These are phyloP conservation scores for Phytopythium boreale DNA, from an alignment of 352 stramenopile species.

Conservation along the genomic window DNA sequence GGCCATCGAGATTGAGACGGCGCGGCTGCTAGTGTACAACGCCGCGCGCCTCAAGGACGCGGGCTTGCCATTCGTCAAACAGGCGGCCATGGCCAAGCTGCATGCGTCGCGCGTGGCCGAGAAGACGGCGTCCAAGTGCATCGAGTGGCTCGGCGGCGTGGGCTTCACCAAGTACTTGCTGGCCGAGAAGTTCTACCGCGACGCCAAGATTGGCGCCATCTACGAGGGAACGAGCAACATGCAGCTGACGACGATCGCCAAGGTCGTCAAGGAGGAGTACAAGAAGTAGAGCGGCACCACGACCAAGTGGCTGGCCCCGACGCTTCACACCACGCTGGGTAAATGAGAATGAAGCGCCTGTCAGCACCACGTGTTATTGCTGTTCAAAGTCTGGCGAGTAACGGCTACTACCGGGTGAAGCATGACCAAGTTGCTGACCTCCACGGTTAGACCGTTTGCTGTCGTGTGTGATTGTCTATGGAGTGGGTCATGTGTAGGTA, in stretches of 20 bases:
- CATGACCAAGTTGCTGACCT: not conserved
- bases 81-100: conserved; percentile 97
- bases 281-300: conserved; percentile 44
- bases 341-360: not conserved
- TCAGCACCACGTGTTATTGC: not conserved
- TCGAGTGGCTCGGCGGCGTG: conserved; percentile 95
- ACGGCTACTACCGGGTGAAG: not conserved
- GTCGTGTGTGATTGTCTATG: not conserved
- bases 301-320: not conserved
- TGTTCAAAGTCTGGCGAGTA: not conserved
- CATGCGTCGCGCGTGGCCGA: conserved; percentile 94
- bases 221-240: conserved; percentile 99
- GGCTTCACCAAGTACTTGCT: conserved; percentile 94
- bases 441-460: not conserved
- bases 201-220: conserved; percentile 97
- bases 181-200: conserved; percentile 96
- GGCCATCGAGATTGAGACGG: conserved; percentile 93
- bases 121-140: conserved; percentile 93
- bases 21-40: conserved; percentile 94
- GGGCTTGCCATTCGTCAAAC: conserved; percentile 94
- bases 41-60: conserved; percentile 93
- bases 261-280: conserved; percentile 88
- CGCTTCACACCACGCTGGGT: not conserved
- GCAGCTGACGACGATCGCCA: conserved; percentile 93
- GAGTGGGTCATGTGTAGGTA: not conserved